Evolutionary conservation across 139 green algal species (phyloP).

Genomic region (Chlorella sp.): DNA sequence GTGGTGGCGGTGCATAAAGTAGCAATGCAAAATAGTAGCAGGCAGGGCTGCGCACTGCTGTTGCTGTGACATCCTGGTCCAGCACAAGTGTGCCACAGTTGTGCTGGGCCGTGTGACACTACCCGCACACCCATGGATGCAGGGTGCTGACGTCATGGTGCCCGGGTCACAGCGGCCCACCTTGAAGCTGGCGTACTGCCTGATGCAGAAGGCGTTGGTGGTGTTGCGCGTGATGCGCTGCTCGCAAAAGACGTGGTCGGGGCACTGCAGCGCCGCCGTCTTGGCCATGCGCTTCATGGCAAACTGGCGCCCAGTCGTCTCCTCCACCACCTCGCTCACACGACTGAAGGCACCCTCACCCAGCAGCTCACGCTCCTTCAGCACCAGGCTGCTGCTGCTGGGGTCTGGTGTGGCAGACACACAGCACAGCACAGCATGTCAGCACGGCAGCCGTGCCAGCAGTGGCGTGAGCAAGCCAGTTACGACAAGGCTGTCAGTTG

Average conservation of each 20-base stretch:
- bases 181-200: slow-evolving; percentile 92
- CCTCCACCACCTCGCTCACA: slow-evolving; percentile 50
- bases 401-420: background rate
- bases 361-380: slow-evolving; percentile 74
- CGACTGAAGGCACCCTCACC: slow-evolving; percentile 81
- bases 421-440: too few relatives aligned
- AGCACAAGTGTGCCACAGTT: too few relatives aligned
- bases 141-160: too few relatives aligned
- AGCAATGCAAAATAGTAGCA: too few relatives aligned
- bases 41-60: too few relatives aligned
- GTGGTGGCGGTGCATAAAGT: too few relatives aligned
- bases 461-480: too few relatives aligned
- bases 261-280: slow-evolving; percentile 80
- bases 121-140: too few relatives aligned
- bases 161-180: slow-evolving; percentile 8
- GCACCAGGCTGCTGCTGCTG: slow-evolving; percentile 36
- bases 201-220: slow-evolving; percentile 91
- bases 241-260: slow-evolving; percentile 93
- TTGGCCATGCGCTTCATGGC: slow-evolving; percentile 94
- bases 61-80: too few relatives aligned
- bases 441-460: background rate
- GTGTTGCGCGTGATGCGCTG: slow-evolving; percentile 90
- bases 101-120: too few relatives aligned
- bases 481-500: too few relatives aligned
- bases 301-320: slow-evolving; percentile 61